A percentile compares a stretch with the other conserved stretches of the same genome.
These are phyloP conservation scores for Solanum clarkiae DNA, from an alignment of 257 asterid species.

Conservation along the genomic window DNA sequence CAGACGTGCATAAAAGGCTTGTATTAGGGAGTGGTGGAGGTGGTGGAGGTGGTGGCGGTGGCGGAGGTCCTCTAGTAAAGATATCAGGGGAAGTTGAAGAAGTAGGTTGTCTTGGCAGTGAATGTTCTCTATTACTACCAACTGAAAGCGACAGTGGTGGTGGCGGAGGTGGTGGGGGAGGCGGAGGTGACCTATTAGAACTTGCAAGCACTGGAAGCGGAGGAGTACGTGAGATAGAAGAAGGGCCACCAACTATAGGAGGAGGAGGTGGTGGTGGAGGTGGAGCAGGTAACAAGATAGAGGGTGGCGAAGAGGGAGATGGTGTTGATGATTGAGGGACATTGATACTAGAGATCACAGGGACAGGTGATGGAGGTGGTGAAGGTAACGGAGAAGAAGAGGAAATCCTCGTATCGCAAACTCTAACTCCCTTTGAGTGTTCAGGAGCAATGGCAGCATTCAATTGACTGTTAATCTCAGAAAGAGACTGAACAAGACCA, in stretches of 20 bases:
- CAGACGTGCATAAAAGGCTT: not conserved
- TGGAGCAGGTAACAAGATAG: not conserved
- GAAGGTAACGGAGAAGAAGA: conserved; percentile 14
- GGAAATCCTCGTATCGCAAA: conserved; percentile 13
- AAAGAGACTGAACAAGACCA: conserved; percentile 19
- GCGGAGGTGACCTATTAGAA: conserved; percentile 1
- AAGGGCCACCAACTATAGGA: not conserved
- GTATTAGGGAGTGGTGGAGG: conserved; percentile 4
- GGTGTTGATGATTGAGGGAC: conserved; percentile 7
- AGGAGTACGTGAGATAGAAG: not conserved
- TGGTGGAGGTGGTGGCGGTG: conserved; percentile 9
- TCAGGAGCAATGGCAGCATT: conserved; percentile 23
- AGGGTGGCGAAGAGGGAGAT: conserved; percentile 3
- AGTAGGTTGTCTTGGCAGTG: conserved; percentile 11
- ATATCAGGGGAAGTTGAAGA: conserved; percentile 7
- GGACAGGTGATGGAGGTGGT: conserved; percentile 4
- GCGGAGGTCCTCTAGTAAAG: conserved; percentile 15
- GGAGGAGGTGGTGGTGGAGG: conserved; percentile 4
- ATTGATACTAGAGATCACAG: conserved; percentile 13
- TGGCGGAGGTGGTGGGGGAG: conserved; percentile 1
- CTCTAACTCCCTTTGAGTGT: conserved; percentile 14
- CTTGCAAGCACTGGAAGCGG: not conserved
- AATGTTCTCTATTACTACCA: conserved; percentile 5
- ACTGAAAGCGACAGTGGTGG: conserved; percentile 8
- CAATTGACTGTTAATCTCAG: conserved; percentile 21